Base-by-base conservation (phyloP, 179 eudicot genomes). In the Carnegiea gigantea region DNA sequence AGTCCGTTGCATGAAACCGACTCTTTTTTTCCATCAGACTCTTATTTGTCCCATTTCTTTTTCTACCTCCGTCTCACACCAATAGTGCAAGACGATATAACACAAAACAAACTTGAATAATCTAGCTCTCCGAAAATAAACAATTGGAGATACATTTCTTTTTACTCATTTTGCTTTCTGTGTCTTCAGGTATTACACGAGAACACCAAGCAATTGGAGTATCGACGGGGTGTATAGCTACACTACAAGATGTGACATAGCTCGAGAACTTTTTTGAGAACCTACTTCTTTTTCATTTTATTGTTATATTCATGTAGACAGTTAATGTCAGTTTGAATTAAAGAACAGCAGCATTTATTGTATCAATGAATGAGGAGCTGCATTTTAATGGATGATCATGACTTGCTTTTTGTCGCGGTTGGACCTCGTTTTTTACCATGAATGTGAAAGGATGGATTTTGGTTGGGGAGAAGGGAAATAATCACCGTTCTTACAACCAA, bases 181-280 rank as follows among this genome's bases (percentile, higher is more conserved):
- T 71, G 57, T 73, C 38, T 33, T 40, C 88, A 95, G 98, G 90
- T 95, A 70, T 73, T 94, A 38, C 89, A 87, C 17, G 95, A 92
- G 86, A 88, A 94, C 86, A 93, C 97, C 65, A 93, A 90, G 89
- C 90, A 93, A 83, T 85, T 92, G 77, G 95, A 94, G 86, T 89
- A 64, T 79, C 89, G 94, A 36, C 86, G 93, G 60, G 97, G 97
- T 21, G 28, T 83, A 79, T 94, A 89, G 85, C 70, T 81, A 24
- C 9, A 7, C 30, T 65, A 1, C 36, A 36, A 70, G 21, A 13
- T 62, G 46, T 24, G 71, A 26, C 30, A 65, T 26, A 9, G 68
- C 14, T 10, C 14, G 38, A 70, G 44, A 26, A 43, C 13, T 33
- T 17, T 43, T 43, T 70, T 21, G 14, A 70, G 73, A 30, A 70